Base-by-base conservation (phyloP, 2,329 filamentous ascomycete species). In the Phaeomoniella chlamydospora region DNA sequence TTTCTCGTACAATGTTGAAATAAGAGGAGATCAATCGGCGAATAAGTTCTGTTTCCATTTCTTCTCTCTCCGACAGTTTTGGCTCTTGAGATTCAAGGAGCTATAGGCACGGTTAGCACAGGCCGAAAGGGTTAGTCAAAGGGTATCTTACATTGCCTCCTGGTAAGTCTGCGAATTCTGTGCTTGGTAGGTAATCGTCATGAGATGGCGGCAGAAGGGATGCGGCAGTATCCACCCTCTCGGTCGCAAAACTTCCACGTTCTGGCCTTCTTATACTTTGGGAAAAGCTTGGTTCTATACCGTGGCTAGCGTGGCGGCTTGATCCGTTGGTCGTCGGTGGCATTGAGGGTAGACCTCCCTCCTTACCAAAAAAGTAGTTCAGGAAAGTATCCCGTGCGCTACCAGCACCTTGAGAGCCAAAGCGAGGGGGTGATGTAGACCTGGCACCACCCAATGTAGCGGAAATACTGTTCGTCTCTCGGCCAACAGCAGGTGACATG, bases 301-400 rank as follows among this genome's bases (percentile, higher is more conserved):
- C 72, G 53, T 92, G 80, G 61, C 74, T 86, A 34, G 84, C 76
- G 52, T 93, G 84, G 45, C 86, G 69, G 45, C 58, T 61, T 33
- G 48, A 44, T 10, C 41, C 22, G 46, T 50, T 39, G 44, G 57
- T 43, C 58, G 64, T 45, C 58, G 53, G 18, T 57, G 54, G 57
- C 59, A 55, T 32, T 64, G 51, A 40, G 63, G 50, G 39, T 66
- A 67, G 58, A 29, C 72, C 67, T 33, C 83, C 83, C 42, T 98
- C 90, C 55, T 98, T 96, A 49, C 90, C 87, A 51, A 98, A 98
- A 62, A 98, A 98, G 60, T 98, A 98, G 60, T 88, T 96, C 42
- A 98, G 60, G 66, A 98, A 98, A 1, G 86, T 92, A 59, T 98
- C 90, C 42, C 79, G 74, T 29, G 83, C 74, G 41, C 65, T 72